Evolutionary conservation across 192 early-diverging fungal species (phyloP), one percentile per base, ranked within the genome.

Genomic region (Chytriomyces sp.): DNA sequence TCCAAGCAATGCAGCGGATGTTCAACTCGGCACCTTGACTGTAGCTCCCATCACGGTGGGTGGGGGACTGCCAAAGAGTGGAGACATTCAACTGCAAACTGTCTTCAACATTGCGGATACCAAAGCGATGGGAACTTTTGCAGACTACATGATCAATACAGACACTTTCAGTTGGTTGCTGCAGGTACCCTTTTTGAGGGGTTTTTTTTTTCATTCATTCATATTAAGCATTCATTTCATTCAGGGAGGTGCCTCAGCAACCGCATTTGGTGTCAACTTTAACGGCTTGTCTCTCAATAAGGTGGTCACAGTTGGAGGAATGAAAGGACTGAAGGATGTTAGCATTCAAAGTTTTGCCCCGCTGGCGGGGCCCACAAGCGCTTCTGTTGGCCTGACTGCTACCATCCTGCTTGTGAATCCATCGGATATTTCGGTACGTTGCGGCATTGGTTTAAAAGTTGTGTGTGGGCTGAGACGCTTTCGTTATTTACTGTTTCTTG

Each of bases 261-360:
- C 48, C 26, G 79, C 82, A 13, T 45, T 80, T 45, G 75, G 76
- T n/a, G 50, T 78, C 66, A 75, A 46, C 46, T 77, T 79, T 72
- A 64, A 46, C 8, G 79, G 77, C 24, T 61, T 83, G 16, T 75
- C 50, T 18, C 60, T 83, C 48, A 71, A 75, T 79, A 83, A 83
- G 69, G 44, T 60, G 7, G 73, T 83, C 45, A 71, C 63, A 1
- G 10, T 71, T 1, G 26, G 11, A 0, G 69, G 50, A 11, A 57
- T 71, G 23, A 35, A 57, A 11, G 47, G 50, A 8, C 35, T 71
- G n/a, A 64, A 64, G 26, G n/a, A 64, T 23, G 62, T 26, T 23
- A 26, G 16, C 26, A 28, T 68, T 16, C 10, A 68, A 49, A 68
- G 66, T 23, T 82, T 82, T 67, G n/a, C 72, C 5, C 72, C 72